Conservation (phyloP, 768 basidiomycete genomes). For the Cantharellus cinnabarinus region DNA sequence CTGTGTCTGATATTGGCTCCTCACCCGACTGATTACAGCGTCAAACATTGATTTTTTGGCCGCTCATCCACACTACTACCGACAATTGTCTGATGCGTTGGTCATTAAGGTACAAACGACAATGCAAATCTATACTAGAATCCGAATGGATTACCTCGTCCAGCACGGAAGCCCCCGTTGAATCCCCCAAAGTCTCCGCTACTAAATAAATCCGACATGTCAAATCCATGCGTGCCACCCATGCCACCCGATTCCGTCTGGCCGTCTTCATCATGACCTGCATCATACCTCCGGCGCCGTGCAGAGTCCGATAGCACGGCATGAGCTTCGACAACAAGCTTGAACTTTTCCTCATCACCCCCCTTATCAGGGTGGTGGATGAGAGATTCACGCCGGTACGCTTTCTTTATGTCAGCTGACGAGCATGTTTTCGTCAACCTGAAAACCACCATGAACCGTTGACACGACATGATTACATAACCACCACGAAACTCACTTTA, state of each 20-base stretch:
- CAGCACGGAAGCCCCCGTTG: neutral
- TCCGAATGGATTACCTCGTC: conserved; percentile 1
- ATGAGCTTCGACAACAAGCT: conserved; percentile 67
- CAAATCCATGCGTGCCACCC: conserved; percentile 4
- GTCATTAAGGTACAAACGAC: neutral
- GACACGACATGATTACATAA: neutral
- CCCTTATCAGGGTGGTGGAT: conserved; percentile 44
- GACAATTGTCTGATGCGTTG: neutral
- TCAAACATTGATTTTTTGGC: neutral
- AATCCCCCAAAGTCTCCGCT: conserved; percentile 7
- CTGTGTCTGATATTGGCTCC: neutral
- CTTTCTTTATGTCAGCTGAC: conserved; percentile 73
- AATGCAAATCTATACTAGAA: neutral
- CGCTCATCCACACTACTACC: neutral
- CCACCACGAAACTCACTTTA: conserved; percentile 17
- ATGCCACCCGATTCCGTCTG: conserved; percentile 7
- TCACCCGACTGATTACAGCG: neutral
- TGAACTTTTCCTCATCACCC: conserved; percentile 92
- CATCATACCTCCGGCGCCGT: conserved; percentile 31
- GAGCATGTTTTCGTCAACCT: conserved; percentile 37
- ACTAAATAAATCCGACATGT: conserved; percentile 6
- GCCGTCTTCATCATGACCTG: conserved; percentile 68
- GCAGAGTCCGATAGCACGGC: conserved; percentile 52
- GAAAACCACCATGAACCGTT: conserved; percentile 11
- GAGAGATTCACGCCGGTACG: conserved; percentile 66